Conservation (phyloP, 1,139 yeast genomes). For the Hanseniaspora gamundiae region DNA sequence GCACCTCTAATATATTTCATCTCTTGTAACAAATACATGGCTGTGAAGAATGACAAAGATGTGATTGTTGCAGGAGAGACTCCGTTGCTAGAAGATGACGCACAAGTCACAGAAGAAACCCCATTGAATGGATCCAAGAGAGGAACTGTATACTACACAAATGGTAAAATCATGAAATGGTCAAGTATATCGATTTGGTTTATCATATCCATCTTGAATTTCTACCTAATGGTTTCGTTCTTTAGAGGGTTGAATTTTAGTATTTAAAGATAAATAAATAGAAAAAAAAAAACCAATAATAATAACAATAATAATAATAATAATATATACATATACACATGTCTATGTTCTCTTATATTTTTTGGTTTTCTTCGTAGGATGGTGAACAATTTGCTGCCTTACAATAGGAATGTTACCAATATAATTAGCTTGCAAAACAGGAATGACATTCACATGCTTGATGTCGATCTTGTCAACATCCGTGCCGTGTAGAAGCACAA, state of each 20-base stretch:
- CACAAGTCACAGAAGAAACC: constrained; percentile 13
- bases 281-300: background rate
- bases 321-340: constrained; percentile 4
- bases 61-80: background rate
- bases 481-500: constrained; percentile 27
- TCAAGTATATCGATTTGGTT: constrained; percentile 57
- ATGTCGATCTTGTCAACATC: constrained; percentile 19
- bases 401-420: constrained; percentile 72
- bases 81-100: background rate
- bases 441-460: constrained; percentile 30
- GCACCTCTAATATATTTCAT: constrained; percentile 74
- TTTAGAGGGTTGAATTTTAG: constrained; percentile 59
- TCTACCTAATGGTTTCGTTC: constrained; percentile 59
- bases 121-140: constrained; percentile 14
- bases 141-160: constrained; percentile 45
- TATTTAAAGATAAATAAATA: constrained; percentile 21
- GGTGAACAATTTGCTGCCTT: constrained; percentile 19
- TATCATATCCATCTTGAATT: constrained; percentile 57
- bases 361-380: constrained; percentile 6
- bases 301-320: background rate
- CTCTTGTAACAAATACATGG: constrained; percentile 62
- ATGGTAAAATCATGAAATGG: constrained; percentile 42
- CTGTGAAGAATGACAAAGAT: constrained; percentile 30
- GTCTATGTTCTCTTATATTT: constrained; percentile 6
- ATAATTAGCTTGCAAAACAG: constrained; percentile 64